Evolutionary conservation across 2,329 filamentous ascomycete genomes (phyloP).

Genomic region (Curvularia lunata): DNA sequence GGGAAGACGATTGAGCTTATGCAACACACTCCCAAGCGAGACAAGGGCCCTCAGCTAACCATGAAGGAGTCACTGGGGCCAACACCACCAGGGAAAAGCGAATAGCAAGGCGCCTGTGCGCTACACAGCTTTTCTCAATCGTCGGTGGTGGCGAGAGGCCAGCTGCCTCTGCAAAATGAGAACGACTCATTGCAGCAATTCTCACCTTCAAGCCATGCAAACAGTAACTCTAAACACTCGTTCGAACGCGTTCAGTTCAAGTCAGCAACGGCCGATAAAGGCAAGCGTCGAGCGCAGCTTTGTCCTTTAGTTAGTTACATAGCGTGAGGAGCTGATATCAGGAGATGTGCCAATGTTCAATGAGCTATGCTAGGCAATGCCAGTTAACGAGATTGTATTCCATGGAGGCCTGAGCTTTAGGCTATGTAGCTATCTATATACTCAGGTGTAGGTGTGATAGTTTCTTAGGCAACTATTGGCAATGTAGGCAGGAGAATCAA

Average conservation of each 20-base stretch:
- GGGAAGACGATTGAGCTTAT: conserved; percentile 82
- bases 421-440: too few species aligned
- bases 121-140: conserved; percentile 50
- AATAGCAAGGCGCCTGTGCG: conserved; percentile 49
- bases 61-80: conserved; percentile 73
- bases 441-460: too few species aligned
- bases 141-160: conserved; percentile 44
- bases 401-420: too few species aligned
- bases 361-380: too few species aligned
- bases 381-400: too few species aligned
- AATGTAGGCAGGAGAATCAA: too few species aligned
- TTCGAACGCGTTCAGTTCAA: conserved; percentile 97
- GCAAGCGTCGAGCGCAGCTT: conserved; percentile 87
- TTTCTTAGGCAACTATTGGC: too few species aligned
- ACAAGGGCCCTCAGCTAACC: conserved; percentile 81
- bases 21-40: conserved; percentile 89
- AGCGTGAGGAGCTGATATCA: too few species aligned
- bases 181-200: conserved; percentile 40
- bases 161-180: conserved; percentile 52
- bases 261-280: conserved; percentile 91
- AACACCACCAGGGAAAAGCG: conserved; percentile 61
- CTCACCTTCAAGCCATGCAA: conserved; percentile 44
- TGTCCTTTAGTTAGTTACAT: too few species aligned
- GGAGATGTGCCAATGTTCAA: too few species aligned
- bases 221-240: conserved; percentile 57